Evolutionary conservation across 805 yeast genomes (phyloP).

Genomic region (Ogataea kodamae): DNA sequence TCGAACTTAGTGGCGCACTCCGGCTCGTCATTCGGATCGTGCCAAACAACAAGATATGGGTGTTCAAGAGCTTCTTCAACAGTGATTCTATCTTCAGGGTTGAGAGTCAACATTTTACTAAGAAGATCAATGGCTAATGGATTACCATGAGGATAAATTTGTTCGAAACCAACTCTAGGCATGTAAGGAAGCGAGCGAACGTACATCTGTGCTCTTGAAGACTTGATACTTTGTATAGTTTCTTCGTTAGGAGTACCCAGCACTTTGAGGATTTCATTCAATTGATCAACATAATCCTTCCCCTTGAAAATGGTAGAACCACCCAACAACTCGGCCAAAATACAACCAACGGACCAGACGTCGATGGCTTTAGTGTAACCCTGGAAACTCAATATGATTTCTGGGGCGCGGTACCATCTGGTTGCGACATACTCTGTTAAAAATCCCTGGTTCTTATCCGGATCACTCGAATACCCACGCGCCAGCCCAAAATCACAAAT

Average conservation of each 20-base stretch:
- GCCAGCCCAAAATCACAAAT: conserved; percentile 97
- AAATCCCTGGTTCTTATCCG: conserved; percentile 86
- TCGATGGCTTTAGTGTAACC: conserved; percentile 96
- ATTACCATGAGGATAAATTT: conserved; percentile 78
- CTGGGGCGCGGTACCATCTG: conserved; percentile 98
- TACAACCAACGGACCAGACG: conserved; percentile 97
- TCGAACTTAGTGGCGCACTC: conserved; percentile 78
- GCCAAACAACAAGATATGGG: conserved; percentile 87
- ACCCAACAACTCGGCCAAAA: conserved; percentile 87
- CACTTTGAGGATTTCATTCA: conserved; percentile 79
- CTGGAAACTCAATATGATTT: conserved; percentile 91
- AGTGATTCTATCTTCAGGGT: conserved; percentile 78
- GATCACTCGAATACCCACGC: conserved; percentile 79
- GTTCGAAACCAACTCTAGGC: conserved; percentile 70
- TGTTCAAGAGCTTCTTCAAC: conserved; percentile 87
- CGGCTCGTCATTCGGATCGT: conserved; percentile 90
- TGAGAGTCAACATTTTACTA: conserved; percentile 76
- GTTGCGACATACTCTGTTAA: conserved; percentile 98
- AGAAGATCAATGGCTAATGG: conserved; percentile 82
- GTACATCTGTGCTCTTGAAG: conserved; percentile 86
- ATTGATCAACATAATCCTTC: conserved; percentile 92
- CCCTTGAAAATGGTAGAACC: conserved; percentile 93
- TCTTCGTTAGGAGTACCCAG: conserved; percentile 89
- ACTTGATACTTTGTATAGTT: conserved; percentile 67
- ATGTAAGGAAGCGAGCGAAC: conserved; percentile 81